These are phyloP conservation scores for Arxiozyma heterogenica DNA, from an alignment of 1,139 yeast species.

Conservation along the genomic window DNA sequence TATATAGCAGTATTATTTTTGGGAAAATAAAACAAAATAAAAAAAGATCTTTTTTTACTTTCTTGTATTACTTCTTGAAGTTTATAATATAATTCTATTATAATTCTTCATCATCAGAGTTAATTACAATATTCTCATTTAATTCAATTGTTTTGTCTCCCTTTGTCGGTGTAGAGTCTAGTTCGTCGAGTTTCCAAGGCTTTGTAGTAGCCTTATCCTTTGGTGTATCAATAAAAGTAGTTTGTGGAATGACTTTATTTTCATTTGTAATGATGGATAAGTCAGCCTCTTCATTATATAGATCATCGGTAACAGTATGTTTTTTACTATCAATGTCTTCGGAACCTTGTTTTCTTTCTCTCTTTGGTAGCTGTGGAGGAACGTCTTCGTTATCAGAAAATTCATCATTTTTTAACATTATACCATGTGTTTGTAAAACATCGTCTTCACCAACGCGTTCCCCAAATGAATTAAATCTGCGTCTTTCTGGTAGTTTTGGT, in stretches of 20 bases:
- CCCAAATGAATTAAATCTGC: constrained; percentile 29
- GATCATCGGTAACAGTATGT: constrained; percentile 7
- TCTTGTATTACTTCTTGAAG: background rate
- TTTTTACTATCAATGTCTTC: constrained; percentile 4
- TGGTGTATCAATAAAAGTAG: constrained; percentile 29
- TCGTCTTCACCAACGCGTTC: constrained; percentile 34
- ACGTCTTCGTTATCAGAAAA: constrained; percentile 31
- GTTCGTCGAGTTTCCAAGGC: constrained; percentile 14
- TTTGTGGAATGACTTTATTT: constrained; percentile 22
- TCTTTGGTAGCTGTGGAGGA: constrained; percentile 37
- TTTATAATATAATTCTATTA: background rate
- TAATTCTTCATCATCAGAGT: constrained; percentile 25
- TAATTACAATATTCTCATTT: constrained; percentile 24
- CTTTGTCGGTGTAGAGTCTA: constrained; percentile 7
- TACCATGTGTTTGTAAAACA: constrained; percentile 44
- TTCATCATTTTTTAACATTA: constrained; percentile 40
- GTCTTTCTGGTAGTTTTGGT: constrained; percentile 26
- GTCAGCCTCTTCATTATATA: constrained; percentile 6
- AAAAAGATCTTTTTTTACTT: too few species aligned
- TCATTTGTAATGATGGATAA: constrained; percentile 9
- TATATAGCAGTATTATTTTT: background rate
- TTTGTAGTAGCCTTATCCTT: constrained; percentile 15
- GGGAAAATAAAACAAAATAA: too few species aligned
- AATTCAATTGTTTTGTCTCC: constrained; percentile 9
- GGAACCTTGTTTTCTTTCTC: constrained; percentile 24